Base-by-base conservation (phyloP, 2,329 filamentous ascomycete genomes). In the Colletotrichum shisoi region DNA sequence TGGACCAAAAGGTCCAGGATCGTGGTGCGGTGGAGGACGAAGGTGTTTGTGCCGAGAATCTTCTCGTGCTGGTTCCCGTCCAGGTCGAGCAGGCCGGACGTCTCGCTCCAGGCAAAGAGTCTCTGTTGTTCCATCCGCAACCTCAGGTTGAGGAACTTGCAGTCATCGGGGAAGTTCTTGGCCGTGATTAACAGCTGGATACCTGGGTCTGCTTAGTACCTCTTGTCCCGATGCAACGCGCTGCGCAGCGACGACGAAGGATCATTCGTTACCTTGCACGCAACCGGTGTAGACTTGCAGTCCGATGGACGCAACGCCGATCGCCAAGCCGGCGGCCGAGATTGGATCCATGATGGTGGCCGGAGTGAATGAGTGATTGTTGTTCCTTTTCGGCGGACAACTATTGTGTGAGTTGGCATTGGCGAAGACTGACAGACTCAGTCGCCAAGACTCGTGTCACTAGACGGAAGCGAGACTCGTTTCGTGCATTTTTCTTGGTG, bases 41-140 rank as follows among this genome's bases (percentile, higher is more conserved):
- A 84, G 17, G 80, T 78, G 71, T 83, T 84, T 52, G 81, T 82
- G 67, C 80, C 77, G 42, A 81, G 75, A 3, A 83, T 73, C 65
- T 78, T 82, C 42, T 78, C 73, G 51, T 77, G 72, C 53, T 81
- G 76, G 57, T 81, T 76, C 24, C 71, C 72, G 58, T 81, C 79
- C 13, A 83, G 73, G 63, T 82, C 81, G 13, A 83, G 74, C 19
- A 84, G 71, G 9, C 81, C 82, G 12, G 81, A 83, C 2, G 81
- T 80, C 70, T 84, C 81, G 68, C 80, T 82, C 81, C 82, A 83
- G 46, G 80, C 80, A 67, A 82, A 83, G 15, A 83, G 76, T 27
- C 82, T 76, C 68, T 83, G 81, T 73, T 84, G 81, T 71, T 84
- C 82, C 79, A 84, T 82, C 59, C 80, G 79, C 57, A 84, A 72